Conservation (phyloP, 495 filamentous ascomycete genomes). For the Aspergillus cavernicola region DNA sequence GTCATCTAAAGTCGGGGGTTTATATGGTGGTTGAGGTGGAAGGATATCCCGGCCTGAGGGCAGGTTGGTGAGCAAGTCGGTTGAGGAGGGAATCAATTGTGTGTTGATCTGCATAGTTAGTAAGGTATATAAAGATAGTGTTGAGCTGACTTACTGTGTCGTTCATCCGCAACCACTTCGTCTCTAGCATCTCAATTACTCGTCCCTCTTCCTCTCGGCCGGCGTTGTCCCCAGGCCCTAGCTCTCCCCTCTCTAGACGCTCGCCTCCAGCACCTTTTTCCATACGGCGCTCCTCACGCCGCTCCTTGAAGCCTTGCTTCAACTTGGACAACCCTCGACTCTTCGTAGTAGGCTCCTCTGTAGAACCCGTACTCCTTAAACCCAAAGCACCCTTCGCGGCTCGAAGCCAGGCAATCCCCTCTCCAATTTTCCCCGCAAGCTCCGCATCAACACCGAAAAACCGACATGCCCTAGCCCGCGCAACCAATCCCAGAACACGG, state of each 20-base stretch:
- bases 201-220: slow-evolving; percentile 80
- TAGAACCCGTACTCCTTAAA: slow-evolving; percentile 27
- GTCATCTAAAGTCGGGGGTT: slow-evolving; percentile 53
- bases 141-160: slow-evolving; percentile 82
- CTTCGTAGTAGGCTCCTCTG: slow-evolving; percentile 18
- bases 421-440: slow-evolving; percentile 70
- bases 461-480: slow-evolving; percentile 77
- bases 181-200: slow-evolving; percentile 80
- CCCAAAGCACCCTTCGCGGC: slow-evolving; percentile 71
- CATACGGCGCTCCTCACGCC: slow-evolving; percentile 51
- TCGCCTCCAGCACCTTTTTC: slow-evolving; percentile 66
- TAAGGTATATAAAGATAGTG: too few species aligned
- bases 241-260: slow-evolving; percentile 53
- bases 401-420: slow-evolving; percentile 77
- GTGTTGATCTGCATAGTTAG: slow-evolving; percentile 61
- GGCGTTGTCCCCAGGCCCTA: slow-evolving; percentile 76
- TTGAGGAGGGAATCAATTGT: slow-evolving; percentile 67
- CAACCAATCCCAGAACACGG: slow-evolving; percentile 67
- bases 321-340: slow-evolving; percentile 46
- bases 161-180: slow-evolving; percentile 89
- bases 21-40: slow-evolving; percentile 53
- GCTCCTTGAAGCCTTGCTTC: slow-evolving; percentile 48
- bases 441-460: slow-evolving; percentile 92
- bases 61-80: slow-evolving; percentile 66
- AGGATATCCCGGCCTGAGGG: slow-evolving; percentile 89